A percentile compares a stretch with the other conserved stretches of the same genome.
Conservation (phyloP, 768 basidiomycete species). For the Podaxis mareebaensis region DNA sequence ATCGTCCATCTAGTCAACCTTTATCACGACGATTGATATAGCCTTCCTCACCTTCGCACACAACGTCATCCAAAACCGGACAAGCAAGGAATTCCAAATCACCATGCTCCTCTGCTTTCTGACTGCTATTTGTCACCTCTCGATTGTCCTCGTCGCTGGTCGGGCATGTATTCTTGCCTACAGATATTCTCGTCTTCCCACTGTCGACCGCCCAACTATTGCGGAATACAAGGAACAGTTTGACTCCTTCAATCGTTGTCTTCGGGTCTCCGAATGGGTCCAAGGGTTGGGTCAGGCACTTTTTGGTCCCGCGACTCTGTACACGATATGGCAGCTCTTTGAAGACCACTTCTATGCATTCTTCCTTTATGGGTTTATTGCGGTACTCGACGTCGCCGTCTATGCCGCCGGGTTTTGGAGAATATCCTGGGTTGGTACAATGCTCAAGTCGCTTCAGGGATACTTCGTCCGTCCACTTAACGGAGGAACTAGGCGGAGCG, state of each 20-base stretch:
- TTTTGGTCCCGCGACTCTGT: not conserved
- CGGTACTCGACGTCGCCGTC: not conserved
- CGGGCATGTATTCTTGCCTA: constrained; percentile 4
- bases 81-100: not conserved
- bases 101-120: constrained; percentile 6
- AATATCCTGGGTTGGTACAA: not conserved
- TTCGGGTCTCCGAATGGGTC: not conserved
- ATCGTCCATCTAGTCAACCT: not conserved
- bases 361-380: not conserved
- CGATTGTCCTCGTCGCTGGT: constrained; percentile 5
- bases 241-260: not conserved
- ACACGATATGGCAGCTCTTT: constrained; percentile 4
- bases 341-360: not conserved
- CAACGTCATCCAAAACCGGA: not conserved
- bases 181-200: not conserved
- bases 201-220: not conserved
- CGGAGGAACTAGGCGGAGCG: not conserved
- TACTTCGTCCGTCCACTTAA: too few relatives aligned
- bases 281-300: constrained; percentile 4
- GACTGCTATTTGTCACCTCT: not conserved
- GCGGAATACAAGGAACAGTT: constrained; percentile 1
- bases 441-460: not conserved
- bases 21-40: not conserved
- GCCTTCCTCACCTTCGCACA: constrained; percentile 7
- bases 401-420: constrained; percentile 8